Evolutionary conservation across 164 flowering plant genomes (phyloP).

Genomic region (Chimonanthus praecox): DNA sequence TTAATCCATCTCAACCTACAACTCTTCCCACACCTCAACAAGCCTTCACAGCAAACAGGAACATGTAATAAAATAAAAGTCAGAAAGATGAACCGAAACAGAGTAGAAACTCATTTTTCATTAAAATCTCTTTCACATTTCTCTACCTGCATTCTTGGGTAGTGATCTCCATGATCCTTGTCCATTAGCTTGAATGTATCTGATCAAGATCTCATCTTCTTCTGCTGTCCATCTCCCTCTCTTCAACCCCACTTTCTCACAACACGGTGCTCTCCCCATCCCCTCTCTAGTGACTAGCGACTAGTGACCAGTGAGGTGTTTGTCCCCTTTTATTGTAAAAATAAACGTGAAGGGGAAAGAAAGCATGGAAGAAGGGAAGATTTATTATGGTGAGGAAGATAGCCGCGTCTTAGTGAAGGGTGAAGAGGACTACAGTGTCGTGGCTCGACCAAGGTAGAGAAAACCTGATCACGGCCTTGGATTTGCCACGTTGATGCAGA

Average conservation of each 20-base stretch:
- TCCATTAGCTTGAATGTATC: slow-evolving; percentile 66
- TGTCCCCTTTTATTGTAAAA: neutral
- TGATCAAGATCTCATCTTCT: slow-evolving; percentile 60
- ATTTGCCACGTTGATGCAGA: slow-evolving; percentile 36
- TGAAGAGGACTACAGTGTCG: slow-evolving; percentile 19
- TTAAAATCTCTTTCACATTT: neutral
- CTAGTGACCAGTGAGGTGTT: neutral
- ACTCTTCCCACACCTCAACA: slow-evolving; percentile 89
- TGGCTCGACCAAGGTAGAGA: slow-evolving; percentile 45
- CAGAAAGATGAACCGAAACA: neutral
- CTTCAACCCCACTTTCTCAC: slow-evolving; percentile 82
- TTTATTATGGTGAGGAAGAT: slow-evolving; percentile 23
- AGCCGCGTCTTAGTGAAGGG: slow-evolving; percentile 32
- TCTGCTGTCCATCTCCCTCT: slow-evolving; percentile 87
- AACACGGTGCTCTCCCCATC: slow-evolving; percentile 93
- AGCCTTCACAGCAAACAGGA: slow-evolving; percentile 33
- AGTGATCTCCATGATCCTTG: slow-evolving; percentile 89
- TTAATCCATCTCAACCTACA: slow-evolving; percentile 91
- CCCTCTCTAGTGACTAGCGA: neutral
- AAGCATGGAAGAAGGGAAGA: neutral
- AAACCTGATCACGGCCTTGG: slow-evolving; percentile 26
- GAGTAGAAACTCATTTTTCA: too few relatives aligned
- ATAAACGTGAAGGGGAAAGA: too few relatives aligned
- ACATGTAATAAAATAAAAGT: neutral
- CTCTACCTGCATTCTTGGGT: slow-evolving; percentile 84